Conservation (phyloP, 306 rosid species). For the Trifolium fragiferum region DNA sequence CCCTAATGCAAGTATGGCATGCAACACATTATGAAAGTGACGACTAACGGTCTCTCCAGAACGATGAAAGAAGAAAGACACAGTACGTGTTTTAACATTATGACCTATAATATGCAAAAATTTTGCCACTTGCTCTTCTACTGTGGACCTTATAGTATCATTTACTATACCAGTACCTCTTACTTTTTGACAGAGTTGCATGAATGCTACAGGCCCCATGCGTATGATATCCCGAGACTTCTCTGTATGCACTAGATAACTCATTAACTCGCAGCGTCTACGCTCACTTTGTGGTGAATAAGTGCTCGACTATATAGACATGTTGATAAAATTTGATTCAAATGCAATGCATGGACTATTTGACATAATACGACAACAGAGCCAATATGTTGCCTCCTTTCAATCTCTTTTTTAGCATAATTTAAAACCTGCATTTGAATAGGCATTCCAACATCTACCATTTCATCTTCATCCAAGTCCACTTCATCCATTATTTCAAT, state of each 20-base stretch:
- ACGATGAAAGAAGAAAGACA: neutral
- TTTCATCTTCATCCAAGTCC: conserved; percentile 5
- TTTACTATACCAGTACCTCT: neutral
- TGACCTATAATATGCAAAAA: neutral
- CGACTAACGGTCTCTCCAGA: neutral
- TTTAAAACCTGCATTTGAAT: neutral
- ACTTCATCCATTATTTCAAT: neutral
- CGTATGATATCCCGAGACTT: neutral
- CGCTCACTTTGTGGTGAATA: neutral
- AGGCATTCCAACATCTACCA: neutral
- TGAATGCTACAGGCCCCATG: neutral
- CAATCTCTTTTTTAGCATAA: neutral
- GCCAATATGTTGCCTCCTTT: neutral
- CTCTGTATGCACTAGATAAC: neutral
- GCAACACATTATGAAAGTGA: neutral
- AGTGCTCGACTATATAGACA: neutral
- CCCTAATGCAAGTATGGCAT: neutral
- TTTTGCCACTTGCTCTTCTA: neutral
- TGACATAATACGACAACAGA: neutral
- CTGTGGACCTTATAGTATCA: neutral
- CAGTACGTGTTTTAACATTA: neutral
- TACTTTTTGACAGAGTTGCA: neutral
- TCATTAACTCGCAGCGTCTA: neutral
- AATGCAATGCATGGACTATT: neutral
- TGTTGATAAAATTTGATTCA: neutral